Conservation (phyloP, 257 asterid species). For the Petrea volubilis region DNA sequence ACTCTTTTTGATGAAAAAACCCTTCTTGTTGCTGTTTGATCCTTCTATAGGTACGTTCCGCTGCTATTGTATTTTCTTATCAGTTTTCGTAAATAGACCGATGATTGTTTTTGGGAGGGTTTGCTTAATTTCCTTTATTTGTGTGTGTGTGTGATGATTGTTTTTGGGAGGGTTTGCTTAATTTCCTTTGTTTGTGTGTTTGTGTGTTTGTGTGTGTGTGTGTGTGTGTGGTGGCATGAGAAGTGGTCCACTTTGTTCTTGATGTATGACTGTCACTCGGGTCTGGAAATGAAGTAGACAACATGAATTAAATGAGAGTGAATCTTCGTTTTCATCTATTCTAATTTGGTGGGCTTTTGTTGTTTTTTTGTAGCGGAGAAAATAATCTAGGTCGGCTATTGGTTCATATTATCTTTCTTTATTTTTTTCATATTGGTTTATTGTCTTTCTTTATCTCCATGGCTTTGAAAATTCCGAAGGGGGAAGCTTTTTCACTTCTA, state of each 20-base stretch:
- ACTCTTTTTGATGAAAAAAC: not conserved
- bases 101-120: not conserved
- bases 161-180: not conserved
- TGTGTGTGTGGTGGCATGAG: not conserved
- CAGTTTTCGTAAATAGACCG: not conserved
- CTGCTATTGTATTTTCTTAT: not conserved
- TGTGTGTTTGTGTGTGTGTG: too few relatives aligned
- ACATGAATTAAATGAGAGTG: not conserved
- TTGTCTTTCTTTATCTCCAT: not conserved
- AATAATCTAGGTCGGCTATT: not conserved
- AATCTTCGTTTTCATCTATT: not conserved
- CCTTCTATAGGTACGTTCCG: slow-evolving; percentile 14
- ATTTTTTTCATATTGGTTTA: not conserved
- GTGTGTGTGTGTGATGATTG: not conserved
- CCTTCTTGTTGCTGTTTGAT: not conserved
- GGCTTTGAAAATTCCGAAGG: not conserved
- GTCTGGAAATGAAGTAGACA: slow-evolving; percentile 16
- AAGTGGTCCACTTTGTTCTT: slow-evolving; percentile 25
- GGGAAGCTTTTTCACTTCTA: not conserved
- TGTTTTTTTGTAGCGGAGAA: not conserved
- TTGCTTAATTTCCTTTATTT: not conserved
- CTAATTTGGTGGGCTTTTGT: slow-evolving; percentile 21
- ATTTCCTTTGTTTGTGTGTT: not conserved
- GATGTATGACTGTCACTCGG: slow-evolving; percentile 12
- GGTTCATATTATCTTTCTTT: not conserved